Evolutionary conservation across 179 eudicot species (phyloP).

Genomic region (Silene coronaria): DNA sequence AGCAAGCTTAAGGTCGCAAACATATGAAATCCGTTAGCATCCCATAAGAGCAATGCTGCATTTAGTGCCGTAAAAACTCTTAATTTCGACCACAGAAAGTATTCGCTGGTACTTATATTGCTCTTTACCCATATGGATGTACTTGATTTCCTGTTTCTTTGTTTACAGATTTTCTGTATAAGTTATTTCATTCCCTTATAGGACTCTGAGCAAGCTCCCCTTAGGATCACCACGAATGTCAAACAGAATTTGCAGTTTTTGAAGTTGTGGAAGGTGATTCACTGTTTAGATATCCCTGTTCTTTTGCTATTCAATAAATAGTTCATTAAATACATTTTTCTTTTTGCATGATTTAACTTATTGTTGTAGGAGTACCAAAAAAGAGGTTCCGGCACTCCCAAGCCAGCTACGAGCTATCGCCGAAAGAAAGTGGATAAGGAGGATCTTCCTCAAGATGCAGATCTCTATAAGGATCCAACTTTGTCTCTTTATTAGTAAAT

Average conservation of each 20-base stretch:
- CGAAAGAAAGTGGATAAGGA: constrained; percentile 83
- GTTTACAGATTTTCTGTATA: background rate
- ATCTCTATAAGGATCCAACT: constrained; percentile 70
- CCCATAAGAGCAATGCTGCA: background rate
- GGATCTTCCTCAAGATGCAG: constrained; percentile 71
- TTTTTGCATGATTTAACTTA: background rate
- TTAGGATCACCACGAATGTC: constrained; percentile 86
- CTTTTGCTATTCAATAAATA: constrained; percentile 5
- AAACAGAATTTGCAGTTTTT: constrained; percentile 86
- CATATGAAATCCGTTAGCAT: background rate
- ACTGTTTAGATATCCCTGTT: background rate
- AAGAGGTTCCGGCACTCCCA: constrained; percentile 54
- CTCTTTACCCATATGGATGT: background rate
- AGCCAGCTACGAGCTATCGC: constrained; percentile 88
- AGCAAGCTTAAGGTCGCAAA: background rate
- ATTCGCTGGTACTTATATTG: background rate
- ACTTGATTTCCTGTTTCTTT: background rate
- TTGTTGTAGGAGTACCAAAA: constrained; percentile 60
- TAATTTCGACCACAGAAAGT: background rate
- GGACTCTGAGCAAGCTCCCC: constrained; percentile 71
- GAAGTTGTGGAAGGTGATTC: constrained; percentile 74
- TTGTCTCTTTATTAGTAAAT: constrained; percentile 71
- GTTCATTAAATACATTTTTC: background rate
- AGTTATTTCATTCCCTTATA: constrained; percentile 21
- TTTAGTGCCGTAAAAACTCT: background rate